Evolutionary conservation across 1,284 basidiomycete genomes (phyloP), one percentile per base, ranked within the genome.

Genomic region (Boletus semigastroideus): DNA sequence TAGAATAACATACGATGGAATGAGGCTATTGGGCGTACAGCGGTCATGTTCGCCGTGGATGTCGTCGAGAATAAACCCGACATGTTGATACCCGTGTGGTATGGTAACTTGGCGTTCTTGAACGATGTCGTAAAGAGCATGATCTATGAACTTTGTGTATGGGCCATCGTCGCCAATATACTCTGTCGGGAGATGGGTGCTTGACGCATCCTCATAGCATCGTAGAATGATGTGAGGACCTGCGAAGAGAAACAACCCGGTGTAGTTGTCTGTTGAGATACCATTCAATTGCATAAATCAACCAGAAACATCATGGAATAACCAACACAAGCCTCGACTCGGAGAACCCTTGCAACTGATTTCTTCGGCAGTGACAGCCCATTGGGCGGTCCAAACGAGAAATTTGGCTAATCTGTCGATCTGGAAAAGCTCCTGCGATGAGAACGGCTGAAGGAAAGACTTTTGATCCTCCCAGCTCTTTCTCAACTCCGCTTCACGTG

Each of bases 181-280:
- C 33, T 27, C 41, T 8, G 4, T 44, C 11, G 45, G 45, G 5
- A 53, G 31, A 28, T 52, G 25, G 11, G 4, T 13, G 3, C 19
- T 11, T 8, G 40, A 54, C 25, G 4, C 52, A 16, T 54, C 53
- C 37, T 54, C 45, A 31, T 42, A 44, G 20, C 52, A 53, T 14
- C 51, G 51, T 40, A 54, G 37, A 42, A 54, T n/a, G 11, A n/a
- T 5, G 16, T 54, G 53, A 19, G 53, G 53, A 17, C 51, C 52
- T 25, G 53, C 53, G 36, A 48, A 53, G n/a, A 56, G 49, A 43
- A 12, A 56, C 20, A 57, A n/a, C 8, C 44, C 46, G 0, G 45
- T 7, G 25, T 43, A 48, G 22, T 53, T 27, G 13, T 44, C 54
- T 48, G 25, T 1, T 17, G 8, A 20, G n/a, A 37, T 5, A 3